phyloP scores from a whole-genome alignment of 2,329 filamentous ascomycete species.

The Penicillium sclerotigenum region DNA sequence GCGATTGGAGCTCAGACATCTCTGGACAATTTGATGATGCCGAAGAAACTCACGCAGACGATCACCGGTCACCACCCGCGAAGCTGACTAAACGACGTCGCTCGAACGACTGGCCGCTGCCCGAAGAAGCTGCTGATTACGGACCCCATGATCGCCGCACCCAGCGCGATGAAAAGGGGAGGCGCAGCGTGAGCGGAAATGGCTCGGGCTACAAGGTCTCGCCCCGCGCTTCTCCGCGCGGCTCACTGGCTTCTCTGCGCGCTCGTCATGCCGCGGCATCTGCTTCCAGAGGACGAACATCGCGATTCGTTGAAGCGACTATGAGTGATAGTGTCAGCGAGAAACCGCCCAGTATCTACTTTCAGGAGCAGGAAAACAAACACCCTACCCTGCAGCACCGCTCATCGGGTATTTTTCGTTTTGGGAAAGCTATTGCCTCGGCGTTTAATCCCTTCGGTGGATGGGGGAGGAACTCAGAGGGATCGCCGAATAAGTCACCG shows the following conservation, averaged over 20 bases:
- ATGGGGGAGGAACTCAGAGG: conserved; percentile 46
- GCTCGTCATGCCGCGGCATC: conserved; percentile 13
- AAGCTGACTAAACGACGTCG: conserved; percentile 45
- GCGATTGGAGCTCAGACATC: conserved; percentile 31
- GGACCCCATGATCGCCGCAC: conserved; percentile 8
- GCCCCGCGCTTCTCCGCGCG: conserved; percentile 20
- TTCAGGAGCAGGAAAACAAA: conserved; percentile 41
- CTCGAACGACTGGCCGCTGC: conserved; percentile 46
- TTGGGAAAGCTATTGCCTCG: conserved; percentile 54
- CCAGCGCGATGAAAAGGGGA: conserved; percentile 10
- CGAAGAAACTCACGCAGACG: conserved; percentile 29
- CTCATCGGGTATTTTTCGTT: conserved; percentile 52
- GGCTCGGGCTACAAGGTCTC: conserved; percentile 10
- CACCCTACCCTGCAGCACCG: conserved; percentile 26
- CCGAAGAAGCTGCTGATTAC: conserved; percentile 24
- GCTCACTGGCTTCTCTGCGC: conserved; percentile 18
- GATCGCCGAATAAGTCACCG: conserved; percentile 23
- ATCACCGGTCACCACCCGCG: conserved; percentile 19
- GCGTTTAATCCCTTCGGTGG: conserved; percentile 54
- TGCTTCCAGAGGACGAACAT: conserved; percentile 52
- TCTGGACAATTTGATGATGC: conserved; percentile 39
- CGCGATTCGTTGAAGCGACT: conserved; percentile 70
- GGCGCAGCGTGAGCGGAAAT: neutral
- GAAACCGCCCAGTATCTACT: conserved; percentile 66
- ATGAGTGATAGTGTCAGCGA: conserved; percentile 79